Conservation (phyloP, 306 rosid species). For the Vigna radiata region DNA sequence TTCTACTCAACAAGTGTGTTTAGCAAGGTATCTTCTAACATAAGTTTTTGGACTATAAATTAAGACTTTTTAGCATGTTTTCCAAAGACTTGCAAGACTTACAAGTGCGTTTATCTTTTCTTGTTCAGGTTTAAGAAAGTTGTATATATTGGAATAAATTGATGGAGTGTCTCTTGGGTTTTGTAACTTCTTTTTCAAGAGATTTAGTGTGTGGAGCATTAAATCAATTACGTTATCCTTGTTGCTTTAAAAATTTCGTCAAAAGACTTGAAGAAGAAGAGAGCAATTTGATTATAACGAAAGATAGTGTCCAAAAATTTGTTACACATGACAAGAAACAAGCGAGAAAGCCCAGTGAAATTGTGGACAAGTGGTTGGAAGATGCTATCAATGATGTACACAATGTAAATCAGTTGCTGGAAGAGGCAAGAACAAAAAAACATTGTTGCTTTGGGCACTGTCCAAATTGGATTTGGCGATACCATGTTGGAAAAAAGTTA, state of each 20-base stretch:
- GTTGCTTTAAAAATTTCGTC: conserved; percentile 19
- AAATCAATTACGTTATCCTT: conserved; percentile 14
- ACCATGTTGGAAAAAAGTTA: neutral
- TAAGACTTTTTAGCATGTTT: too few species aligned
- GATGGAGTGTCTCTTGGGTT: conserved; percentile 2
- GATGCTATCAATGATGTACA: neutral
- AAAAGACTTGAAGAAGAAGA: neutral
- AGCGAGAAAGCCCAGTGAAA: neutral
- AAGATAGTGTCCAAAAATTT: neutral
- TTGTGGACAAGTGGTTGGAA: conserved; percentile 17
- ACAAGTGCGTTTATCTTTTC: neutral
- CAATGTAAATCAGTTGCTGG: neutral
- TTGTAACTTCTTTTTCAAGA: too few species aligned
- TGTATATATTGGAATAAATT: neutral
- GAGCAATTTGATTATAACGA: neutral
- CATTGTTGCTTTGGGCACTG: neutral
- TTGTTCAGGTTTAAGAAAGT: neutral
- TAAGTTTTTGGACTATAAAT: too few species aligned
- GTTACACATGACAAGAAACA: neutral
- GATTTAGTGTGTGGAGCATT: too few species aligned
- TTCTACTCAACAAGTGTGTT: too few species aligned
- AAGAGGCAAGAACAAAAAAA: neutral
- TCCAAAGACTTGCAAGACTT: too few species aligned
- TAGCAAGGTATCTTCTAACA: too few species aligned
- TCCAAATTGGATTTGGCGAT: conserved; percentile 31